Conservation (phyloP, 75 land plant genomes). For the Picea glauca region DNA sequence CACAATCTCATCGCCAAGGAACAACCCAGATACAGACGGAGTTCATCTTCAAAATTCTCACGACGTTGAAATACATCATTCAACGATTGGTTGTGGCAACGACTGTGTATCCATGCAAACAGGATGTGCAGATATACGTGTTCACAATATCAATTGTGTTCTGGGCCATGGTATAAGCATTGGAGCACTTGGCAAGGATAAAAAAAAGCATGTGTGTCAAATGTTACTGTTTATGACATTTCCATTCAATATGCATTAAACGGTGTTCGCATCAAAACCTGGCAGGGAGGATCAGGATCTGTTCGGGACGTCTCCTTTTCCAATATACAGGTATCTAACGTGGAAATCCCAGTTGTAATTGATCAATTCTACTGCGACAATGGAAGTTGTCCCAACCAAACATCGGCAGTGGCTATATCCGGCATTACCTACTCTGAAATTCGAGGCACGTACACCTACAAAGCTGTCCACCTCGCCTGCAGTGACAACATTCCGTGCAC, state of each 20-base stretch:
- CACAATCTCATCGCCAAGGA: conserved; percentile 49
- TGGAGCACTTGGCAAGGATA: too few relatives aligned
- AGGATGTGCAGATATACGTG: conserved; percentile 24
- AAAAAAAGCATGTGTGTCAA: too few relatives aligned
- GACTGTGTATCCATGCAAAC: conserved; percentile 32
- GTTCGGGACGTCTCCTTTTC: conserved; percentile 22
- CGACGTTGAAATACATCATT: conserved; percentile 49
- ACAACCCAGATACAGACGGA: conserved; percentile 87
- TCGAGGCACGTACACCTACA: too few relatives aligned
- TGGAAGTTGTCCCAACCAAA: neutral
- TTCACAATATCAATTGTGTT: conserved; percentile 20
- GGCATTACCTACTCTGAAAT: too few relatives aligned
- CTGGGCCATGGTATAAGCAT: conserved; percentile 39
- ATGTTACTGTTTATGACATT: too few relatives aligned
- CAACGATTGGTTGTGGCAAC: conserved; percentile 39
- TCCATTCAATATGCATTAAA: too few relatives aligned
- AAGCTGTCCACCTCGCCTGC: too few relatives aligned
- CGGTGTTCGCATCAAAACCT: too few relatives aligned
- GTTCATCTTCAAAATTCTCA: conserved; percentile 71
- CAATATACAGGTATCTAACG: conserved; percentile 20
- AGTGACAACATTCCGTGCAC: too few relatives aligned
- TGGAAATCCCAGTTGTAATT: conserved; percentile 29
- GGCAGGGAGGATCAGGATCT: conserved; percentile 45
- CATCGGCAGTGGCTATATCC: too few relatives aligned
- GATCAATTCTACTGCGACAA: conserved; percentile 56